These are phyloP conservation scores for Echites panduratus DNA, from an alignment of 257 asterid species.

Conservation along the genomic window DNA sequence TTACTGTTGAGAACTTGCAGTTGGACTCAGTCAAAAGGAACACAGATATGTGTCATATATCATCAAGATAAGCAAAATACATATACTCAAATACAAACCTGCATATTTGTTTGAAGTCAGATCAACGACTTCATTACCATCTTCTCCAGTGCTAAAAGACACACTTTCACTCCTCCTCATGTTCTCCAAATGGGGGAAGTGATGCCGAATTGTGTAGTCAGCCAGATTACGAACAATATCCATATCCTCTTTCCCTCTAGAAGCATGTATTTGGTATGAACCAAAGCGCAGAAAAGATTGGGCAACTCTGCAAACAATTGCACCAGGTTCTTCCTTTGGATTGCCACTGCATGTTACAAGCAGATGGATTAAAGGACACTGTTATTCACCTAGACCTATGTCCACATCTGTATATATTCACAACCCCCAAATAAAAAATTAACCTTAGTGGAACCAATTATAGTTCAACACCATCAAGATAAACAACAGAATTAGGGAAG, in stretches of 20 bases:
- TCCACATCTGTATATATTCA: not conserved
- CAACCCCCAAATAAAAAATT: not conserved
- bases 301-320: conserved; percentile 91
- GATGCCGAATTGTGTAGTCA: conserved; percentile 78
- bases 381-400: not conserved
- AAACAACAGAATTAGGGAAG: not conserved
- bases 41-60: too few relatives aligned
- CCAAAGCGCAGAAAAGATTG: conserved; percentile 94
- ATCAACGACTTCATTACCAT: conserved; percentile 78
- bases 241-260: conserved; percentile 72
- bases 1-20: not conserved
- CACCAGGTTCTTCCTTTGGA: conserved; percentile 97
- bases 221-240: conserved; percentile 73
- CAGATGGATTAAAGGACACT: not conserved
- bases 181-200: conserved; percentile 79
- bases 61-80: not conserved
- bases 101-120: conserved; percentile 95
- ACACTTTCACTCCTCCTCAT: conserved; percentile 70
- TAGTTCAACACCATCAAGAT: not conserved
- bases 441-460: too few relatives aligned
- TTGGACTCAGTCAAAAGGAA: not conserved
- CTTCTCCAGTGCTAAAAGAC: conserved; percentile 82
- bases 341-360: conserved; percentile 64
- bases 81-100: conserved; percentile 29
- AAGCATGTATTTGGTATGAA: conserved; percentile 90